Evolutionary conservation across 306 rosid species (phyloP).

Genomic region (Quercus bicolor): DNA sequence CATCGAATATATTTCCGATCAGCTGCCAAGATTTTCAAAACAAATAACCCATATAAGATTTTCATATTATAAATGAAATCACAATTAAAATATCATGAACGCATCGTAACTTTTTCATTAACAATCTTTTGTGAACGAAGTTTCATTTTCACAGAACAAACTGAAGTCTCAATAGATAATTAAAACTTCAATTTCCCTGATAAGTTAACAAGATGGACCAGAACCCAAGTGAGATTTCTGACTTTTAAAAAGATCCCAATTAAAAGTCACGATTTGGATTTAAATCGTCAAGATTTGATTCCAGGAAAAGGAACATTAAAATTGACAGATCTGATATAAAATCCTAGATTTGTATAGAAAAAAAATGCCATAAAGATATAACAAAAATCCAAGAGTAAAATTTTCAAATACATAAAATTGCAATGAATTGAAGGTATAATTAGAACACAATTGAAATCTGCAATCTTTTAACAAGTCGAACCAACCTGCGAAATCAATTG

Average conservation of each 20-base stretch:
- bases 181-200: not conserved
- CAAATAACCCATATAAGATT: no score
- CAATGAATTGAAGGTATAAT: no score
- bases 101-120: no score
- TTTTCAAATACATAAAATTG: not conserved
- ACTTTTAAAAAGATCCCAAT: not conserved
- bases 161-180: no score
- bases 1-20: constrained; percentile 35
- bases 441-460: no score
- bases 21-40: constrained; percentile 25
- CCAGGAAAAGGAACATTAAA: not conserved
- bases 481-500: constrained; percentile 56
- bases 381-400: not conserved
- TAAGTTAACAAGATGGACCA: not conserved
- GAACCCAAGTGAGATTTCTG: not conserved
- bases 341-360: not conserved
- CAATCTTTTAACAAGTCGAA: not conserved
- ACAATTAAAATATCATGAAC: no score
- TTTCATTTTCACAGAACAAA: not conserved
- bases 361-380: not conserved
- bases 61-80: no score
- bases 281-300: not conserved
- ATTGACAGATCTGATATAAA: not conserved
- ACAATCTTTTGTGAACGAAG: not conserved
- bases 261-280: not conserved